Percentiles rank a stretch among this genome's conserved stretches.
phyloP scores from a whole-genome alignment of 805 yeast species.

The Ogataea trehaloabstinens region DNA sequence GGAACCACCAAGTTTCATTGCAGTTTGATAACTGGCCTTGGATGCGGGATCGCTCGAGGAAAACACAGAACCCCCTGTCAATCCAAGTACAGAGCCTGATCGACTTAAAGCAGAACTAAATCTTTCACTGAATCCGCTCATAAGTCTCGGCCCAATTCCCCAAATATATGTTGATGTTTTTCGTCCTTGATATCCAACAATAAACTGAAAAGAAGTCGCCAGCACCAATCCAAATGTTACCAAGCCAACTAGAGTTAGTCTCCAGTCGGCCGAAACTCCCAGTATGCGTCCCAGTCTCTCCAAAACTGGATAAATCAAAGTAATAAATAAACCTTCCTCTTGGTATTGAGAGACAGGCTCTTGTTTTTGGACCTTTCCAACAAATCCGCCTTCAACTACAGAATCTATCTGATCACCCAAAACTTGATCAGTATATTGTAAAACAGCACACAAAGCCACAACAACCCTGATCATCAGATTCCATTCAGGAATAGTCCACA shows the following conservation, averaged over 20 bases:
- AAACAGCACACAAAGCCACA: not conserved
- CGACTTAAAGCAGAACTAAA: constrained; percentile 19
- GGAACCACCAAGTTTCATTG: constrained; percentile 62
- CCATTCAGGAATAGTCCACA: not conserved
- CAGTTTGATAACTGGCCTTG: constrained; percentile 27
- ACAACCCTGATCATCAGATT: not conserved
- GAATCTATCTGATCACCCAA: not conserved
- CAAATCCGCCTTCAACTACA: not conserved
- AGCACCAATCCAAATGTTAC: constrained; percentile 21
- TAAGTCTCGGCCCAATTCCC: constrained; percentile 3
- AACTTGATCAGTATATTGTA: not conserved
- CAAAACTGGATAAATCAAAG: not conserved
- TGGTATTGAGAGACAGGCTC: too few species aligned
- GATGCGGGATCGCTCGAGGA: constrained; percentile 19
- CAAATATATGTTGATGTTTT: not conserved
- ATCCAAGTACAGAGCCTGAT: constrained; percentile 18
- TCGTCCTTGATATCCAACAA: constrained; percentile 1
- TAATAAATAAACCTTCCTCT: too few species aligned
- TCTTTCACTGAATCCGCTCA: constrained; percentile 21
- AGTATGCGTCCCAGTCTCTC: constrained; percentile 11
- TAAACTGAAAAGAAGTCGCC: constrained; percentile 15
- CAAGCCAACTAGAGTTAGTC: constrained; percentile 13
- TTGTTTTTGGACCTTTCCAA: not conserved
- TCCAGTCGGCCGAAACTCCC: constrained; percentile 13
- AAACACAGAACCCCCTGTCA: constrained; percentile 6